phyloP scores from a whole-genome alignment of 2,329 filamentous ascomycete genomes.

The Penicillium sp. region DNA sequence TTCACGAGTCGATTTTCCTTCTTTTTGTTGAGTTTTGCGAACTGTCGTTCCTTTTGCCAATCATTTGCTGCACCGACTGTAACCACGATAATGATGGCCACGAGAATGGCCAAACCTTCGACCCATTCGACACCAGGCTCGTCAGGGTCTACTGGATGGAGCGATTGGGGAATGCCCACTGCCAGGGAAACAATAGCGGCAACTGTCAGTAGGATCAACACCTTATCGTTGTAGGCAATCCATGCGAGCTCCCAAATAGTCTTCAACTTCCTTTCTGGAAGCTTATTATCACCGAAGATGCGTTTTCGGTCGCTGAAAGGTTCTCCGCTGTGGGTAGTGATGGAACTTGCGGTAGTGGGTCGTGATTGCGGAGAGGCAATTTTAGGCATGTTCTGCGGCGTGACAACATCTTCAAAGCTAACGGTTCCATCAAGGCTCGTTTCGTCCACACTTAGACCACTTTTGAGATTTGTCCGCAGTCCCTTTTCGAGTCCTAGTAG shows the following conservation, averaged over 20 bases:
- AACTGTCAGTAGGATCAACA: constrained; percentile 68
- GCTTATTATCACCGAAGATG: constrained; percentile 65
- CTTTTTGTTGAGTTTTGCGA: constrained; percentile 76
- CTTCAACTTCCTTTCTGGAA: constrained; percentile 69
- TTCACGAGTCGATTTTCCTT: constrained; percentile 75
- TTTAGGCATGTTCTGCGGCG: constrained; percentile 29
- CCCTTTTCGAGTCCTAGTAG: constrained; percentile 71
- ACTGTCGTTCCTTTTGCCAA: constrained; percentile 78
- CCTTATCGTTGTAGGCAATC: constrained; percentile 81
- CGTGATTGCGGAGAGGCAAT: constrained; percentile 22
- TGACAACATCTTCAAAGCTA: constrained; percentile 61
- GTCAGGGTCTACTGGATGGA: constrained; percentile 53
- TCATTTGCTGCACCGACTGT: constrained; percentile 76
- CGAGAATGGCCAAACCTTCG: constrained; percentile 75
- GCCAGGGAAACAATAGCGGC: constrained; percentile 72
- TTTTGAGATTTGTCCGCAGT: constrained; percentile 61
- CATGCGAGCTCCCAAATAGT: constrained; percentile 68
- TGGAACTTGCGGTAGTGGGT: background rate
- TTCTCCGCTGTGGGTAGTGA: constrained; percentile 17
- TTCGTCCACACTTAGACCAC: constrained; percentile 71
- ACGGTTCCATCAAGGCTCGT: constrained; percentile 61
- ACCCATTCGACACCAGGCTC: constrained; percentile 71
- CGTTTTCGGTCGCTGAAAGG: constrained; percentile 62
- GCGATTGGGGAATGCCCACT: constrained; percentile 71
- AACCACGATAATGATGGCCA: constrained; percentile 73